These are phyloP conservation scores for Anaeromyces robustus DNA, from an alignment of 192 early-diverging fungal genomes.

Conservation along the genomic window DNA sequence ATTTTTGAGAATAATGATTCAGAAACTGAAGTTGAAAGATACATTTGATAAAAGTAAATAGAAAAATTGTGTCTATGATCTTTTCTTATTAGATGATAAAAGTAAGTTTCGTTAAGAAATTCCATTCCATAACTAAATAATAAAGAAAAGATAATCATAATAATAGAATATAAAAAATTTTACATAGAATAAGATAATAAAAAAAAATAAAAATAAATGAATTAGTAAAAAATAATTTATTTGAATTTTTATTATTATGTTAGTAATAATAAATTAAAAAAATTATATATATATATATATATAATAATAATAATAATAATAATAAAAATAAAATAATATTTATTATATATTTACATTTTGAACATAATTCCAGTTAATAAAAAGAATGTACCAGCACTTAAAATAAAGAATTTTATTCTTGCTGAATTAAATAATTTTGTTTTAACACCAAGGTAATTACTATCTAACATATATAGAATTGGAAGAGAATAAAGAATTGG, in stretches of 20 bases:
- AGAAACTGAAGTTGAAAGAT: constrained; percentile 38
- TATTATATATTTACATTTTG: constrained; percentile 7
- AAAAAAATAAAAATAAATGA: too few relatives aligned
- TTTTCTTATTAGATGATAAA: constrained; percentile 88
- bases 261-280: too few relatives aligned
- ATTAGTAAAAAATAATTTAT: too few relatives aligned
- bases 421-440: constrained; percentile 7
- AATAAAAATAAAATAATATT: too few relatives aligned
- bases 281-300: neutral
- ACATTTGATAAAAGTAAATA: constrained; percentile 89
- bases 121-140: constrained; percentile 52
- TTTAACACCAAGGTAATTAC: constrained; percentile 7
- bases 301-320: too few relatives aligned
- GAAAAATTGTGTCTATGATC: constrained; percentile 99
- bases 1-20: constrained; percentile 26
- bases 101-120: constrained; percentile 78
- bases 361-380: constrained; percentile 53
- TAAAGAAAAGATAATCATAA: neutral
- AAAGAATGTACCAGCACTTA: constrained; percentile 34
- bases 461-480: constrained; percentile 1
- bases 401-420: constrained; percentile 20
- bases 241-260: too few relatives aligned
- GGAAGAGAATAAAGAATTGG: constrained; percentile 87
- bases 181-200: too few relatives aligned
- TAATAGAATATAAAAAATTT: too few relatives aligned